phyloP scores from a whole-genome alignment of 164 flowering plant genomes.

The Umbellularia californica region DNA sequence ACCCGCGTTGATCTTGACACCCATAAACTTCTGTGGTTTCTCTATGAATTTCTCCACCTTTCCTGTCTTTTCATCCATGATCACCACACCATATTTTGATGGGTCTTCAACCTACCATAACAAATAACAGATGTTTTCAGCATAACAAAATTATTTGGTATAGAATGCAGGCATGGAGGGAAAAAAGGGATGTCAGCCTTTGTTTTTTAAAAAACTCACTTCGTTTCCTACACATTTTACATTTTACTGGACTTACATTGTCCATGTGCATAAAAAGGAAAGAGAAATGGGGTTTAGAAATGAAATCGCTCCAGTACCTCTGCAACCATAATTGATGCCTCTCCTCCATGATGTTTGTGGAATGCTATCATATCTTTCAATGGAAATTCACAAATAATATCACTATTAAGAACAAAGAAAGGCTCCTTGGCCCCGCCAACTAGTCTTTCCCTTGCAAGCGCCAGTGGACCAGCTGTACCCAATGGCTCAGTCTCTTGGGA shows the following conservation, averaged over 20 bases:
- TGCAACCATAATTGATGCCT: conserved; percentile 26
- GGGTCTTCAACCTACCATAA: conserved; percentile 23
- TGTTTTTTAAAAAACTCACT: neutral
- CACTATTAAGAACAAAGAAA: conserved; percentile 25
- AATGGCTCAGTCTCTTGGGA: conserved; percentile 28
- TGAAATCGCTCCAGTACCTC: conserved; percentile 6
- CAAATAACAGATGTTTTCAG: neutral
- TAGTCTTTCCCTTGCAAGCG: conserved; percentile 21
- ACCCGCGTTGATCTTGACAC: conserved; percentile 26
- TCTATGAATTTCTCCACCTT: conserved; percentile 26
- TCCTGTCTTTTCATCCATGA: conserved; percentile 22
- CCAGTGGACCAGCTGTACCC: conserved; percentile 28
- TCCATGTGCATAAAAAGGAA: neutral
- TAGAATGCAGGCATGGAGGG: neutral
- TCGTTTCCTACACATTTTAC: neutral
- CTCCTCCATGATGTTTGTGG: conserved; percentile 24
- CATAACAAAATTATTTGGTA: neutral
- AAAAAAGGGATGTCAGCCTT: neutral
- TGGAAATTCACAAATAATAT: conserved; percentile 23
- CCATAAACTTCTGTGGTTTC: conserved; percentile 23
- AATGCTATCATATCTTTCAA: conserved; percentile 20
- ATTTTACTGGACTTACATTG: neutral
- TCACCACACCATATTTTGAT: conserved; percentile 27
- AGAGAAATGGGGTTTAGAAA: neutral
- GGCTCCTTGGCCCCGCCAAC: conserved; percentile 19